Conservation (phyloP, 495 filamentous ascomycete species). For the Antarctomyces pellizariae region DNA sequence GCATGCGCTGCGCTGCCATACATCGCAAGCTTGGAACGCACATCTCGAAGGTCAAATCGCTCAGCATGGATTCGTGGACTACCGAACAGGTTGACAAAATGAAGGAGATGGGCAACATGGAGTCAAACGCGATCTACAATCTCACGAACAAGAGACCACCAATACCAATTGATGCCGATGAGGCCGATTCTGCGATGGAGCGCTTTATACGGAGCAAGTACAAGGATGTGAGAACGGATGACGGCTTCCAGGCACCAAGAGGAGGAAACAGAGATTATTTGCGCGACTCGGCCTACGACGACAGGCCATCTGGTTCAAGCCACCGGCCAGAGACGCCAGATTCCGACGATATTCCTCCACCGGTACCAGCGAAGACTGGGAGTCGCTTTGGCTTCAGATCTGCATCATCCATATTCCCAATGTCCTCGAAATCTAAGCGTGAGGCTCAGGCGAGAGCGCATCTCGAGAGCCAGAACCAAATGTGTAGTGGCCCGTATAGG, state of each 20-base stretch:
- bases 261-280: slow-evolving; percentile 8
- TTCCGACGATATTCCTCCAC: slow-evolving; percentile 42
- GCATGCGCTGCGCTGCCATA: slow-evolving; percentile 87
- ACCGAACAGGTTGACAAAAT: slow-evolving; percentile 94
- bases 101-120: slow-evolving; percentile 67
- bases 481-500: no score
- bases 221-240: slow-evolving; percentile 27
- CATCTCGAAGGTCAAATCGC: slow-evolving; percentile 91
- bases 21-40: slow-evolving; percentile 96
- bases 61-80: slow-evolving; percentile 94
- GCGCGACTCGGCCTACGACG: not conserved
- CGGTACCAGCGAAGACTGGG: slow-evolving; percentile 61
- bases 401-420: slow-evolving; percentile 42
- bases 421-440: slow-evolving; percentile 20
- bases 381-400: slow-evolving; percentile 58
- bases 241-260: slow-evolving; percentile 16
- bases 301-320: no score
- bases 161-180: slow-evolving; percentile 71
- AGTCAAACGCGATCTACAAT: slow-evolving; percentile 74
- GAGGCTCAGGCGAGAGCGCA: slow-evolving; percentile 14
- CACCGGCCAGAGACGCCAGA: slow-evolving; percentile 19
- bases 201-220: slow-evolving; percentile 89
- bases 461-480: slow-evolving; percentile 4
- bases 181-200: slow-evolving; percentile 82
- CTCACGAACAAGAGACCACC: slow-evolving; percentile 57